Evolutionary conservation across 1,284 basidiomycete genomes (phyloP).

Genomic region (Melampsora americana): DNA sequence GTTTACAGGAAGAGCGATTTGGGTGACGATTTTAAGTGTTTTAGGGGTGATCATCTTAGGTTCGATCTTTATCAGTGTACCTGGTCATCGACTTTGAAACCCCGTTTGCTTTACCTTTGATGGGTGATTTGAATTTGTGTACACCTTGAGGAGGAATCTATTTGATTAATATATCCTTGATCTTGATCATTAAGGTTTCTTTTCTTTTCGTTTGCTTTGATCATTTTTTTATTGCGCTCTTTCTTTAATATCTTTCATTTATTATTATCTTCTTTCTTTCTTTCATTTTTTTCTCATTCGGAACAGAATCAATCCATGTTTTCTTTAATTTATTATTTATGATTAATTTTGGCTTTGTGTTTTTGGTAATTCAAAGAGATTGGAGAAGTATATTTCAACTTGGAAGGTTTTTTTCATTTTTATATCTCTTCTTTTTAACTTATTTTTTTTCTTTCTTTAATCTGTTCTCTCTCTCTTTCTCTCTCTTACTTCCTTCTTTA

Average conservation of each 20-base stretch:
- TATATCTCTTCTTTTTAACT: too few relatives aligned
- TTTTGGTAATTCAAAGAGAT: too few relatives aligned
- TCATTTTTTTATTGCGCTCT: not conserved
- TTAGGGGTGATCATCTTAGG: constrained; percentile 71
- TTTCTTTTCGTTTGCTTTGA: not conserved
- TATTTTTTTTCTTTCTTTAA: not conserved
- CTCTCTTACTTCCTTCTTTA: too few relatives aligned
- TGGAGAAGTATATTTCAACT: too few relatives aligned
- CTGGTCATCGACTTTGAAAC: constrained; percentile 72
- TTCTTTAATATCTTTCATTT: not conserved
- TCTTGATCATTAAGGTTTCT: too few relatives aligned
- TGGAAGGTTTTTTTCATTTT: too few relatives aligned
- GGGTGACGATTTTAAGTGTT: constrained; percentile 60
- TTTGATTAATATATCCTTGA: too few relatives aligned
- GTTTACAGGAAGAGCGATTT: constrained; percentile 24
- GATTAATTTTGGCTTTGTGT: not conserved
- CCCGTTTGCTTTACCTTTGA: too few relatives aligned
- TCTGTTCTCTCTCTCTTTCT: too few relatives aligned
- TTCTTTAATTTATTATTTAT: not conserved
- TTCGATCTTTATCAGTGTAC: constrained; percentile 84
- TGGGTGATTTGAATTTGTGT: too few relatives aligned
- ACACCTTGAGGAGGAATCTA: too few relatives aligned
- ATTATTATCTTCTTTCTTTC: too few relatives aligned
- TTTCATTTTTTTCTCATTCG: not conserved
- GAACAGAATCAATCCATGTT: not conserved